These are phyloP conservation scores for Prunus kanzakura DNA, from an alignment of 306 rosid genomes.

Conservation along the genomic window DNA sequence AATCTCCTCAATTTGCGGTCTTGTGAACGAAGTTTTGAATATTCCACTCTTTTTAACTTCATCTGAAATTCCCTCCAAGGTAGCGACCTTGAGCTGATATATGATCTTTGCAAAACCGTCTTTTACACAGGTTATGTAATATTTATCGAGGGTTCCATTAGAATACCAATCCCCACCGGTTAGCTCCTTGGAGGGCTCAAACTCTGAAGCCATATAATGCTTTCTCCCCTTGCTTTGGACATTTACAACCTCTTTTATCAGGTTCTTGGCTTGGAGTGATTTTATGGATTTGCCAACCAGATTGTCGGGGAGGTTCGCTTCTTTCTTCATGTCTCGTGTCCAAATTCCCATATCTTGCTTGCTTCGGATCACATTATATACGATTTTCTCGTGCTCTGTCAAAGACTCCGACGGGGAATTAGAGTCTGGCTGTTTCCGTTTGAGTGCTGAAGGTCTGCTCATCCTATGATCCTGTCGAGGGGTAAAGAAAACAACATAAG, in stretches of 20 bases:
- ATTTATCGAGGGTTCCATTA: conserved; percentile 49
- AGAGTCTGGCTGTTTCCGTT: conserved; percentile 51
- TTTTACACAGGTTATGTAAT: conserved; percentile 42
- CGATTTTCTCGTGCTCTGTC: conserved; percentile 40
- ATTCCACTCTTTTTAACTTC: conserved; percentile 21
- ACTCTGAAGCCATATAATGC: conserved; percentile 67
- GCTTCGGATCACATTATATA: conserved; percentile 49
- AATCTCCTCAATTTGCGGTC: conserved; percentile 54
- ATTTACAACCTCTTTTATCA: conserved; percentile 64
- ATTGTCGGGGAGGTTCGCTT: conserved; percentile 42
- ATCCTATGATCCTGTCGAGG: conserved; percentile 35
- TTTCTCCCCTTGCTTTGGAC: conserved; percentile 61
- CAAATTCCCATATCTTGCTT: conserved; percentile 61
- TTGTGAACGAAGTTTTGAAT: conserved; percentile 31
- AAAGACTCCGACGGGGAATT: conserved; percentile 27
- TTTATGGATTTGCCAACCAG: conserved; percentile 43
- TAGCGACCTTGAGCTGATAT: conserved; percentile 41
- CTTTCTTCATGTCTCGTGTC: conserved; percentile 51
- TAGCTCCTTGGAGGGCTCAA: conserved; percentile 66
- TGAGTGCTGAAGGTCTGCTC: conserved; percentile 46
- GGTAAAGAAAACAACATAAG: neutral
- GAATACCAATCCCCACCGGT: conserved; percentile 71
- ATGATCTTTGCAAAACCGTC: conserved; percentile 34
- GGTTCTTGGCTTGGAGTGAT: conserved; percentile 46
- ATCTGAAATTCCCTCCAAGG: conserved; percentile 44